Evolutionary conservation across 2,329 filamentous ascomycete genomes (phyloP), one percentile per base, ranked within the genome.

Genomic region (Hirsutella thompsonii): DNA sequence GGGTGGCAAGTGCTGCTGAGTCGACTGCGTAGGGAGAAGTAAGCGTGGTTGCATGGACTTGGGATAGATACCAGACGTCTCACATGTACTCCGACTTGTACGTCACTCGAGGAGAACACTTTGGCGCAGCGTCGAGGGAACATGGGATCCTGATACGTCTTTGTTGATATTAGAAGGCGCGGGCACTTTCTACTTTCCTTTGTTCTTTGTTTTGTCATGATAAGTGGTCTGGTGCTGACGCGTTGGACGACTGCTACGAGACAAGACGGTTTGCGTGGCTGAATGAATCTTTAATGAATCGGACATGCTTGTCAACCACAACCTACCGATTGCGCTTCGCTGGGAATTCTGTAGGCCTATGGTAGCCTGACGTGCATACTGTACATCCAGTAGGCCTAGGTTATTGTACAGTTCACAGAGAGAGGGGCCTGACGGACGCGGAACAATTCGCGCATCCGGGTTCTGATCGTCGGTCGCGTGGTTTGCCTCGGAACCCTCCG

Each of bases 1-100:
- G 74, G 73, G 78, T 51, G 80, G 82, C 58, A 84, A 84, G 63
- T 92, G 86, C 69, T 92, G 85, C 66, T 90, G 76, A 70, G 61
- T 52, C 51, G 47, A 47, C 49, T 41, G 45, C 39, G 41, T 46
- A 47, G 42, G 47, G 16, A 45, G 44, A 44, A 44, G 16, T 51
- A 45, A 48, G 48, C 49, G 19, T 21, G 47, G 48, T 47, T 44
- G 29, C 42, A 39, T 47, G 49, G 49, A 49, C 53, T 56, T 51
- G 47, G 48, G 49, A 53, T 48, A 55, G 48, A 55, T 54, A 56
- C 50, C 50, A 52, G 53, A 53, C 55, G 55, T 60, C 54, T 56
- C 51, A 48, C 51, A 55, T 55, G 50, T 55, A 53, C 36, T 50
- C 50, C 50, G 50, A 50, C 57, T 55, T 55, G 51, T 51, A 58